Evolutionary conservation across 2,329 filamentous ascomycete genomes (phyloP), one percentile per base, ranked within the genome.

Genomic region (Trematosphaeria pertusa): DNA sequence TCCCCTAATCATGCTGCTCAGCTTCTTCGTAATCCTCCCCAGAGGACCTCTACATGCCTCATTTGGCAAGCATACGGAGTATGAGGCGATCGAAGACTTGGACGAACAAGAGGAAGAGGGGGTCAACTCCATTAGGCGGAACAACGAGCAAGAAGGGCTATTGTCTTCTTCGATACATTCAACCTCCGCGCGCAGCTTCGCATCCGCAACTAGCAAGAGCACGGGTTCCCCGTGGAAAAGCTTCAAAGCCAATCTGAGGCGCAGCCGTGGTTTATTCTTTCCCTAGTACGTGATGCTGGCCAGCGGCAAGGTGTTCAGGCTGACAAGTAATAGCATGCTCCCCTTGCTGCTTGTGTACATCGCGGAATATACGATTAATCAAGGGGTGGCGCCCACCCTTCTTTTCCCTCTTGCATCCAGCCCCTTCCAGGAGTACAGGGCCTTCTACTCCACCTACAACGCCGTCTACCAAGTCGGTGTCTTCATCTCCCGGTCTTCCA

Each of bases 321-420:
- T 63, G 46, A 63, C 41, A 5, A 9, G 4, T 7, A 19, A 14
- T 43, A 83, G 81, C 70, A 97, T 99, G 91, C 79, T 96, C 3
- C 94, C 94, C 0, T 80, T 99, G 11, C 80, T 97, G 24, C 76
- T 97, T 12, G 94, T 99, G 21, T 99, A 97, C 70, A 83, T 97
- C 26, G 91, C 92, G 46, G 94, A 99, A 76, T 99, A 99, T 70
- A 95, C 89, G 44, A 97, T 97, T 73, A 97, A 97, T 75, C 92
- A 96, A 75, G 93, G 92, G 26, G 91, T 97, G 0, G 81, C 91
- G 0, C 93, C 94, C 1, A 96, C 91, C 0, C 78, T 97, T 0
- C 82, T 99, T 4, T 99, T 96, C 67, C 91, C 92, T 0, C 78
- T 97, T 1, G 67, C 79, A 1, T 73, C 81, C 9, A 87, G 89